A percentile compares a stretch with the other conserved stretches of the same genome.
Evolutionary conservation across 1,284 basidiomycete genomes (phyloP).

Genomic region (Cryptococcus amylolentus): DNA sequence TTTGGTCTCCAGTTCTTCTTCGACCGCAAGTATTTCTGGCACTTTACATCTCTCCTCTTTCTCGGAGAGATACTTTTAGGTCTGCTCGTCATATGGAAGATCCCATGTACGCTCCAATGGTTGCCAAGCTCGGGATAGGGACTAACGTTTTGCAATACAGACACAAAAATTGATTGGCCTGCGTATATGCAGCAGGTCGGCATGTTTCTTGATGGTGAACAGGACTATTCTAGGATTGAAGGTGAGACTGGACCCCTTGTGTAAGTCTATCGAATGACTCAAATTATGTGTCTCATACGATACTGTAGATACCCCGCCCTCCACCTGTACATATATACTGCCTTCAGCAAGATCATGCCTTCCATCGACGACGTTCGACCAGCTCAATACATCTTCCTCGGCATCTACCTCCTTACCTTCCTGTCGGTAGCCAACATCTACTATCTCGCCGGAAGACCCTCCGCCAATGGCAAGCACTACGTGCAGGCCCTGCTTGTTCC

Average conservation of each 20-base stretch:
- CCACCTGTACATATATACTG: slow-evolving; percentile 78
- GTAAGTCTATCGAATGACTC: slow-evolving; percentile 54
- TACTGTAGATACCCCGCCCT: slow-evolving; percentile 87
- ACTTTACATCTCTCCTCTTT: slow-evolving; percentile 61
- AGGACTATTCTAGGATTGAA: slow-evolving; percentile 76
- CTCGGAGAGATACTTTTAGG: slow-evolving; percentile 71
- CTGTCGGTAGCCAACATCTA: slow-evolving; percentile 67
- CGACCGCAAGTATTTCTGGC: slow-evolving; percentile 64
- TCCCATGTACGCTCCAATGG: slow-evolving; percentile 64
- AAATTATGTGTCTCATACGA: neutral
- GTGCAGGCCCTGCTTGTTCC: slow-evolving; percentile 78
- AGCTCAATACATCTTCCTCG: slow-evolving; percentile 75
- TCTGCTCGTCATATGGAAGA: slow-evolving; percentile 68
- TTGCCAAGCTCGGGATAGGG: neutral
- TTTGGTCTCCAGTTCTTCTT: slow-evolving; percentile 51
- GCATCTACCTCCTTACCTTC: slow-evolving; percentile 67
- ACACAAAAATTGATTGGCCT: slow-evolving; percentile 93
- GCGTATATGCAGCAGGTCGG: slow-evolving; percentile 65
- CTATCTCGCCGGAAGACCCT: slow-evolving; percentile 51
- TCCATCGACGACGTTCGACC: slow-evolving; percentile 54
- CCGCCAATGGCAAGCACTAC: slow-evolving; percentile 36
- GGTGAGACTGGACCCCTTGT: slow-evolving; percentile 93
- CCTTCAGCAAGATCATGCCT: slow-evolving; percentile 61
- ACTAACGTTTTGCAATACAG: slow-evolving; percentile 50
- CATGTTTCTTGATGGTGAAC: slow-evolving; percentile 74